Evolutionary conservation across 2,329 filamentous ascomycete species (phyloP), one percentile per base, ranked within the genome.

Genomic region (Scytalidium lignicola): DNA sequence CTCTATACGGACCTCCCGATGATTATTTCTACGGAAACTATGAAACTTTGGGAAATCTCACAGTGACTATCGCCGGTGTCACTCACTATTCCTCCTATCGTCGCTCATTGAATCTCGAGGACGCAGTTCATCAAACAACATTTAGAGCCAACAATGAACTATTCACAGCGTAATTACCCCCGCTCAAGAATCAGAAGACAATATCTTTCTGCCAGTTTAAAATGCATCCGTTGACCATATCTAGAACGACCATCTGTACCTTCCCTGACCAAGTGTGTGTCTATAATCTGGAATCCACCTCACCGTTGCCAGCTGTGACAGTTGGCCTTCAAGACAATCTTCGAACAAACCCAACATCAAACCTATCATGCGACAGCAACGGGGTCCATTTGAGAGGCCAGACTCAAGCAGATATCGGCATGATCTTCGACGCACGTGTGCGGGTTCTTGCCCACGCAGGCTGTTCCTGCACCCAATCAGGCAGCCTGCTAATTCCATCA

Each of bases 41-140:
- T 54, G 65, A 65, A 44, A 71, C 72, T 1, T 55, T 76, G 1
- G 73, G 68, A 0, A 76, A 75, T 44, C 47, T 76, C 1, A 69
- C 65, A 0, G 62, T 76, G 1, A 46, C 53, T 0, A 61, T 74
- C 2, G 59, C 61, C 0, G 63, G 59, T 4, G 48, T 68, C 0
- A 48, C 43, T 3, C 42, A 62, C 2, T 58, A 61, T 12, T 52
- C 55, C 3, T 57, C 59, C 3, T 75, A 74, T 48, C 66, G 58
- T 15, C 55, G 73, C 6, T 60, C 57, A 1, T 60, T 76, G 9
- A 67, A 76, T 49, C 55, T 76, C 5, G 55, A 55, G 2, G 71
- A 64, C 0, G 73, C 72, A 0, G 46, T 74, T 0, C 61, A 67
- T 41, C 60, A 56, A 0, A 65, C 59, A 1, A 51, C 54, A 0